Conservation (phyloP, 2,329 filamentous ascomycete species). For the Cladophialophora yegresii region DNA sequence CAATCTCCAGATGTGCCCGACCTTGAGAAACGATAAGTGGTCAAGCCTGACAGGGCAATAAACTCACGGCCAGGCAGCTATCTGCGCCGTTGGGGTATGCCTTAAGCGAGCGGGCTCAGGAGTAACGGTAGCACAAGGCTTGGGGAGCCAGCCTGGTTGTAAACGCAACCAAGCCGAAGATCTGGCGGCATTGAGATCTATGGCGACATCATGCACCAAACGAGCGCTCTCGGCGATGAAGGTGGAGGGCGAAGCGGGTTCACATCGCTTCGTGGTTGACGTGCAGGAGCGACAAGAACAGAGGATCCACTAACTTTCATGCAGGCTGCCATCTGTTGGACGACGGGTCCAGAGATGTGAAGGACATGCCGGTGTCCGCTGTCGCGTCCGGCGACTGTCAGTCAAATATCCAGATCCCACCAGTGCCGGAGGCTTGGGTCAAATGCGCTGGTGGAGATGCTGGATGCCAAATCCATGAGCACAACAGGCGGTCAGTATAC, state of each 20-base stretch:
- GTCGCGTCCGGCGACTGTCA: constrained; percentile 27
- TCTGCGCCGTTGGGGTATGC: constrained; percentile 6
- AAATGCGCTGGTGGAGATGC: constrained; percentile 16
- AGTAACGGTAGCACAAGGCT: constrained; percentile 15
- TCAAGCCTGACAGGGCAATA: not conserved
- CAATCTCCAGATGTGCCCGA: constrained; percentile 2
- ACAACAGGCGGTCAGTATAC: constrained; percentile 2
- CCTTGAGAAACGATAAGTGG: not conserved
- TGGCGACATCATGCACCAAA: not conserved
- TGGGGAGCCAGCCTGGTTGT: constrained; percentile 4
- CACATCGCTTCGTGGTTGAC: constrained; percentile 15
- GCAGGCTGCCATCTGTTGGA: not conserved
- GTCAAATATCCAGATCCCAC: constrained; percentile 3
- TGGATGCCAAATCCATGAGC: not conserved
- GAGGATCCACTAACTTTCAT: not conserved
- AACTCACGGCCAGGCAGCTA: constrained; percentile 8
- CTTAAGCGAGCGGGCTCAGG: constrained; percentile 14
- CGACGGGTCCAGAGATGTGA: not conserved
- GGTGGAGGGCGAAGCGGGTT: constrained; percentile 10
- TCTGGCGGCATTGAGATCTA: constrained; percentile 2
- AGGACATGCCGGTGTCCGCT: constrained; percentile 21
- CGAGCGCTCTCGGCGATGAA: not conserved
- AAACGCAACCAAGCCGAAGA: constrained; percentile 12
- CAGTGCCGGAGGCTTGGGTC: constrained; percentile 16
- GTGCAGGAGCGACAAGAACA: constrained; percentile 3